A percentile compares a stretch with the other conserved stretches of the same genome.
phyloP scores from a whole-genome alignment of 2,329 filamentous ascomycete genomes.

The Fusarium falciforme region DNA sequence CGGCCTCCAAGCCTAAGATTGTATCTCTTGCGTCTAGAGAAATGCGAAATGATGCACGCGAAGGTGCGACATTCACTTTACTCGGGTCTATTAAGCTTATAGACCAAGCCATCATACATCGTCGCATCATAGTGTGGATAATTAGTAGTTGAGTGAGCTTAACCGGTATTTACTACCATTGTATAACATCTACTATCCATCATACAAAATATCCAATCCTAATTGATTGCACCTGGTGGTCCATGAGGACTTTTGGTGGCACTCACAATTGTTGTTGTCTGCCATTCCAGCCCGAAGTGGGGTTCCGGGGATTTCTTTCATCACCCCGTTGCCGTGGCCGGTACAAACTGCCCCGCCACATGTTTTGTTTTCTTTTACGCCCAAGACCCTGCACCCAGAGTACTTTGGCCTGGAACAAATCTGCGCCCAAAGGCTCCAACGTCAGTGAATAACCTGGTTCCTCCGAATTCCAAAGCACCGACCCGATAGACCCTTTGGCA shows the following conservation, averaged over 20 bases:
- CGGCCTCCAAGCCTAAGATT: conserved; percentile 3
- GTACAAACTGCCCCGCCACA: conserved; percentile 37
- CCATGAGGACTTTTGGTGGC: background rate
- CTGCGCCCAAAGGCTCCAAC: background rate
- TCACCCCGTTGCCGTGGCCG: conserved; percentile 20
- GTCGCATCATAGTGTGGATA: background rate
- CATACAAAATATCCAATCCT: background rate
- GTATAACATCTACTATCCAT: background rate
- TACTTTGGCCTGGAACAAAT: background rate
- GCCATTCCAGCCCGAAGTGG: conserved; percentile 21
- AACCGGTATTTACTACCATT: background rate
- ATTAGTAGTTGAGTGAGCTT: background rate
- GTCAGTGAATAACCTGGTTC: background rate
- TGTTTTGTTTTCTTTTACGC: conserved; percentile 37
- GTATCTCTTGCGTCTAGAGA: background rate
- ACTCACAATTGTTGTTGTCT: background rate
- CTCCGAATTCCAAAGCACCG: background rate
- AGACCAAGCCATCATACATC: background rate
- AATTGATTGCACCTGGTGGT: background rate
- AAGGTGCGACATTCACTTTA: background rate
- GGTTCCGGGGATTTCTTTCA: conserved; percentile 27
- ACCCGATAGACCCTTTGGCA: background rate
- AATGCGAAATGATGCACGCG: background rate
- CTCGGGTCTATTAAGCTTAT: background rate
- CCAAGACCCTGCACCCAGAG: conserved; percentile 7